Base-by-base conservation (phyloP, 2,329 filamentous ascomycete species). In the Colletotrichum camelliae region DNA sequence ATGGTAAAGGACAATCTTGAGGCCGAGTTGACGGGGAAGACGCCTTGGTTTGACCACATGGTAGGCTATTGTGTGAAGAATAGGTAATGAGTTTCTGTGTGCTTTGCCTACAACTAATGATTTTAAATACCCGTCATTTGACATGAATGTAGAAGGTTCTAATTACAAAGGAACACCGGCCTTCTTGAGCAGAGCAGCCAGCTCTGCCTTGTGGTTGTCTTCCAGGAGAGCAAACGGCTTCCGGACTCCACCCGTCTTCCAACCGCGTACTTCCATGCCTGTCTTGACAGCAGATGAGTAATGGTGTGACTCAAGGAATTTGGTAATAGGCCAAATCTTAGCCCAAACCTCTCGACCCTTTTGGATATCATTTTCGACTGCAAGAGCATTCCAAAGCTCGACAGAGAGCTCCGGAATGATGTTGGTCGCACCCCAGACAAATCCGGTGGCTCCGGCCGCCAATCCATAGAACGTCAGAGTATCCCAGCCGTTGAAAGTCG, bases 391-490 rank as follows among this genome's bases (percentile, higher is more conserved):
- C 85, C 86, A 89, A 1, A 90, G 80, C 79, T 88, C 80, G 18
- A 87, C 82, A 1, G 87, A 87, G 21, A 89, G 79, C 77, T 89
- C 87, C 0, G 88, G 88, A 12, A 89, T 86, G 18, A 89, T 81
- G 73, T 90, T 89, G 4, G 87, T 85, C 0, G 88, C 87, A 1
- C 88, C 88, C 88, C 88, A 89, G 1, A 89, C 86, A 4, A 85
- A 86, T 5, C 88, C 88, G 62, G 87, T 87, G 9, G 87, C 86
- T 0, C 88, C 88, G 1, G 88, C 87, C 0, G 86, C 86, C 12
- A 90, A 80, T 12, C 88, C 88, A 77, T 89, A 89, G 78, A 90
- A 90, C 0, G 88, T 90, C 16, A 90, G 80, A 0, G 88, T 89
- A 74, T 90, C 88, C 88, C 88, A 90, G 1, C 88, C 88, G 71